These are phyloP conservation scores for Hondaea fermentalgiana DNA, from an alignment of 108 stramenopile genomes.

Conservation along the genomic window DNA sequence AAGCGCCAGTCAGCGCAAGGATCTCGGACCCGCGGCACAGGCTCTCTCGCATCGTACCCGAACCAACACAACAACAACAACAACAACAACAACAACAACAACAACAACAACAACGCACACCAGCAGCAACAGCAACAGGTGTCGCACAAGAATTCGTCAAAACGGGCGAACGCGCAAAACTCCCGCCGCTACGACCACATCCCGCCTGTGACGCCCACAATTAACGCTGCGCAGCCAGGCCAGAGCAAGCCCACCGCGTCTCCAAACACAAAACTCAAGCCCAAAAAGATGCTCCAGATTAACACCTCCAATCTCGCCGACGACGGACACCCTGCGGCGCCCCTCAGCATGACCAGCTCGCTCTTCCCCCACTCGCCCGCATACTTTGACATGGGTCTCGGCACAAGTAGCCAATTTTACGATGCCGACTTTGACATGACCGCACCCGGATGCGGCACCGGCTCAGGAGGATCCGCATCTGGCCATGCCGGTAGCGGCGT, in stretches of 20 bases:
- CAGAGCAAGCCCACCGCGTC: not conserved
- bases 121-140: no score
- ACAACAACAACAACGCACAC: no score
- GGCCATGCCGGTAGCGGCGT: no score
- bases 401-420: not conserved
- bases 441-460: no score
- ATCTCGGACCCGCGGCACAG: no score
- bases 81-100: no score
- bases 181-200: not conserved
- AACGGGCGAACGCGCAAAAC: not conserved
- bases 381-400: not conserved
- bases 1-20: no score
- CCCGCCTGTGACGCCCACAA: not conserved
- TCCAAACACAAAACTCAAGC: constrained; percentile 13
- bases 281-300: not conserved
- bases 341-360: not conserved
- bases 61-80: no score
- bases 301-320: not conserved
- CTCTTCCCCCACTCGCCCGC: not conserved
- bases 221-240: not conserved
- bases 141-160: no score
- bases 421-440: not conserved
- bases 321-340: not conserved
- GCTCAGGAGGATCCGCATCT: no score
- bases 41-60: no score